Conservation (phyloP, 129 eudicot genomes). For the Centrapalus pauciflorus region DNA sequence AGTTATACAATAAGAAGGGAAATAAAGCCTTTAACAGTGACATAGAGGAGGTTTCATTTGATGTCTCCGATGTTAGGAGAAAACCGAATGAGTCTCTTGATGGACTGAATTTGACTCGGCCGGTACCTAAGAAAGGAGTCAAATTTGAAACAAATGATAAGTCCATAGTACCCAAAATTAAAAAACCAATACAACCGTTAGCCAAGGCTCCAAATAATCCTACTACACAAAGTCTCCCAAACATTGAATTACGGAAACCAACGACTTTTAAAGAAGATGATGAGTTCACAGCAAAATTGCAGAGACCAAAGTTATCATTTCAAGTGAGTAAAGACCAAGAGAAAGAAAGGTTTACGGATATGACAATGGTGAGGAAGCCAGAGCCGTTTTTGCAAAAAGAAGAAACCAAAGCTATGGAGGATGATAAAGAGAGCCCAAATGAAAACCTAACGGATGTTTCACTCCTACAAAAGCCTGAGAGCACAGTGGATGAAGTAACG, state of each 20-base stretch:
- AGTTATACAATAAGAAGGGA: constrained; percentile 55
- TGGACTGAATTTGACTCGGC: constrained; percentile 63
- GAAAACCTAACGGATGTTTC: constrained; percentile 6
- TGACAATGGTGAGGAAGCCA: constrained; percentile 68
- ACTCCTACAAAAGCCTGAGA: constrained; percentile 31
- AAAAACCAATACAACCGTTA: constrained; percentile 29
- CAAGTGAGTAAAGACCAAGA: constrained; percentile 46
- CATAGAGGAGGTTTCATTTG: constrained; percentile 65
- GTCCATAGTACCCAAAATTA: constrained; percentile 25
- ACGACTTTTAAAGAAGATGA: constrained; percentile 40
- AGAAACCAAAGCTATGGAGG: constrained; percentile 24
- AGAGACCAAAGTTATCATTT: constrained; percentile 53
- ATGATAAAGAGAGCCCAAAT: constrained; percentile 8
- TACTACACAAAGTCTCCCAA: constrained; percentile 40
- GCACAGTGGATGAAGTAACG: constrained; percentile 2
- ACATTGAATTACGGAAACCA: constrained; percentile 75
- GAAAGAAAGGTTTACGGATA: constrained; percentile 60
- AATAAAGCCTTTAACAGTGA: constrained; percentile 35
- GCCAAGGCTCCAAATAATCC: constrained; percentile 13
- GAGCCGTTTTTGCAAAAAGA: constrained; percentile 23
- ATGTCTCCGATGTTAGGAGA: constrained; percentile 36
- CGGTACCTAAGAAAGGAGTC: constrained; percentile 62
- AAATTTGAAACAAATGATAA: constrained; percentile 50
- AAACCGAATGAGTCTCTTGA: constrained; percentile 28
- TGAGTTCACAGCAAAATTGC: constrained; percentile 36